These are phyloP conservation scores for Paramecium sexaurelia DNA, from an alignment of 73 alveolate species.

Conservation along the genomic window DNA sequence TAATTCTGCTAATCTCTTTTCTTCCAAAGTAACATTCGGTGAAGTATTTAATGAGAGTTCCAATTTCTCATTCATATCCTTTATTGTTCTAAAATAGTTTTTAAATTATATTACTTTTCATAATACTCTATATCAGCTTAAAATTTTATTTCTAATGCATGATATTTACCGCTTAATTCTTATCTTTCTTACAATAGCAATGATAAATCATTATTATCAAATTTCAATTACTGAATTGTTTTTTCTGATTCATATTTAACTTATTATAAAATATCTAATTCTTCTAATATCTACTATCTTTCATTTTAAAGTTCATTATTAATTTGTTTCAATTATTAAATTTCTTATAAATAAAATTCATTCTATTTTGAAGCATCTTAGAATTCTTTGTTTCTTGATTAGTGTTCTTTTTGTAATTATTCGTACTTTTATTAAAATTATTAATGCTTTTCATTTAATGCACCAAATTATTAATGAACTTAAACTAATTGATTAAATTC, in stretches of 20 bases:
- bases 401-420: not conserved
- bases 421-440: constrained; percentile 10
- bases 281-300: constrained; percentile 30
- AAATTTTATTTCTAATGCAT: not conserved
- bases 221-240: not conserved
- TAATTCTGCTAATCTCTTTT: not conserved
- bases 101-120: not conserved
- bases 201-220: not conserved
- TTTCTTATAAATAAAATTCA: not conserved
- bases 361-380: not conserved
- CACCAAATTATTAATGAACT: constrained; percentile 33
- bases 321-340: not conserved
- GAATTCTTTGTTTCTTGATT: not conserved
- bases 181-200: not conserved
- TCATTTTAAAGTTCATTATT: not conserved
- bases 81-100: not conserved
- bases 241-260: constrained; percentile 13
- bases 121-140: constrained; percentile 16
- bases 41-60: not conserved
- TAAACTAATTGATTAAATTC: not conserved
- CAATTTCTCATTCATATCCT: not conserved
- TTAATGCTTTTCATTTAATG: constrained; percentile 6
- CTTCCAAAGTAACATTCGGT: not conserved
- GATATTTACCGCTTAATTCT: constrained; percentile 23
- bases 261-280: not conserved